A percentile compares a stretch with the other conserved stretches of the same genome.
These are phyloP conservation scores for Artomyces pyxidatus DNA, from an alignment of 768 basidiomycete species.

Conservation along the genomic window DNA sequence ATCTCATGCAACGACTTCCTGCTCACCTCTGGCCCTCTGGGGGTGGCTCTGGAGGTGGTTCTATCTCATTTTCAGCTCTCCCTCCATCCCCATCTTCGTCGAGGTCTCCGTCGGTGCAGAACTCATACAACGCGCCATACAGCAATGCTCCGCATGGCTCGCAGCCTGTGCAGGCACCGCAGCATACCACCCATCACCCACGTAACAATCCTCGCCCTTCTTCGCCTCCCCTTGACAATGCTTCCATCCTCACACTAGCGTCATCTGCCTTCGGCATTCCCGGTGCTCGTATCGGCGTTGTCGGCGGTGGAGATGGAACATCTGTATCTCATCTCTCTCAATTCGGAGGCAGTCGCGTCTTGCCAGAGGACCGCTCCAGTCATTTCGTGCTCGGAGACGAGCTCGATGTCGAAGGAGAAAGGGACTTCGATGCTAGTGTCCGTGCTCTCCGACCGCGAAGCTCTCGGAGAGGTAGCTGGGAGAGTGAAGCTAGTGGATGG, in stretches of 20 bases:
- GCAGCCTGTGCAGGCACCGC: constrained; percentile 67
- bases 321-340: constrained; percentile 66
- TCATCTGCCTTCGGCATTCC: constrained; percentile 84
- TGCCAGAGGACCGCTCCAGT: constrained; percentile 50
- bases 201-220: constrained; percentile 93
- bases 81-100: constrained; percentile 43
- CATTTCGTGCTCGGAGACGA: constrained; percentile 52
- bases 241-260: constrained; percentile 86
- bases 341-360: constrained; percentile 23
- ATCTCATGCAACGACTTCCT: constrained; percentile 41
- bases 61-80: constrained; percentile 70
- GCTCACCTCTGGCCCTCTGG: constrained; percentile 49
- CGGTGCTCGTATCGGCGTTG: constrained; percentile 38
- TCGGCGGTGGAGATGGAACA: constrained; percentile 30
- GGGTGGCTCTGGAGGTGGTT: constrained; percentile 42
- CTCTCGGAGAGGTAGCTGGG: constrained; percentile 86
- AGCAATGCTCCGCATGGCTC: constrained; percentile 15
- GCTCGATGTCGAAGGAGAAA: constrained; percentile 24
- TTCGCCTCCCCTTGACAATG: constrained; percentile 86
- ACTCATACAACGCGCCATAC: constrained; percentile 14
- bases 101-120: constrained; percentile 28
- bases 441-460: constrained; percentile 83
- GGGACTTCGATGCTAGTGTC: constrained; percentile 82
- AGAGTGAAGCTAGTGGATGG: constrained; percentile 84
- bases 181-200: constrained; percentile 88